Conservation (phyloP, 306 rosid species). For the Rosa persica region DNA sequence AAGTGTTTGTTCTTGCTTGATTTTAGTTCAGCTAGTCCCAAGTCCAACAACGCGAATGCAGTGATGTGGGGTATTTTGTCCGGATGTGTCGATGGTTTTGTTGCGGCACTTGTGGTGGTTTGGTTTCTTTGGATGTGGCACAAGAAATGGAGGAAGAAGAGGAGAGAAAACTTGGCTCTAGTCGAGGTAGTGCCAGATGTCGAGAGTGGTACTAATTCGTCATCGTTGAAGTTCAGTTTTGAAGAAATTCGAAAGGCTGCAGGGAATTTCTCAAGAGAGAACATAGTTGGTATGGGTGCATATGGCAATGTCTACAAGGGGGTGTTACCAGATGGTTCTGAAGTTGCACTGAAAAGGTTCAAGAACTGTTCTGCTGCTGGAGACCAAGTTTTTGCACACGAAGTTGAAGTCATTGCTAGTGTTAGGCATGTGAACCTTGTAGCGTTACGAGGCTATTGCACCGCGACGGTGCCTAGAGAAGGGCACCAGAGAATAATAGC, state of each 20-base stretch:
- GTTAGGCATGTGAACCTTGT: constrained; percentile 36
- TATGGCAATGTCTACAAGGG: constrained; percentile 38
- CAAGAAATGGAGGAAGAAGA: constrained; percentile 13
- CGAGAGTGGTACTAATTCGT: constrained; percentile 5
- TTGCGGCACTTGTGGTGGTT: constrained; percentile 16
- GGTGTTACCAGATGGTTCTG: constrained; percentile 25
- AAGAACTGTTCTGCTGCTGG: constrained; percentile 30
- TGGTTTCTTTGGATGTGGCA: constrained; percentile 21
- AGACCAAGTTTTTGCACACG: constrained; percentile 25
- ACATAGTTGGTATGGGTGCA: constrained; percentile 26
- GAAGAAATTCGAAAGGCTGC: constrained; percentile 28
- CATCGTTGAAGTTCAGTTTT: constrained; percentile 13
- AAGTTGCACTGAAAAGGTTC: constrained; percentile 38
- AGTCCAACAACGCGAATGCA: background rate
- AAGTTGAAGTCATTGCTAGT: constrained; percentile 31
- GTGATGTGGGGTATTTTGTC: constrained; percentile 12
- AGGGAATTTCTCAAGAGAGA: constrained; percentile 27
- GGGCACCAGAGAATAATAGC: constrained; percentile 31
- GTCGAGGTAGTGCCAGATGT: background rate
- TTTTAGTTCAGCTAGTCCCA: background rate
- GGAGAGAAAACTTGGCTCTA: background rate
- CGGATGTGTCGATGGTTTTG: constrained; percentile 16
- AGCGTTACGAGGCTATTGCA: constrained; percentile 28
- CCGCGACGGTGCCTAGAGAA: constrained; percentile 8
- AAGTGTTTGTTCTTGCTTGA: constrained; percentile 31